Conservation (phyloP, 2,329 filamentous ascomycete genomes). For the Talaromyces sp. region DNA sequence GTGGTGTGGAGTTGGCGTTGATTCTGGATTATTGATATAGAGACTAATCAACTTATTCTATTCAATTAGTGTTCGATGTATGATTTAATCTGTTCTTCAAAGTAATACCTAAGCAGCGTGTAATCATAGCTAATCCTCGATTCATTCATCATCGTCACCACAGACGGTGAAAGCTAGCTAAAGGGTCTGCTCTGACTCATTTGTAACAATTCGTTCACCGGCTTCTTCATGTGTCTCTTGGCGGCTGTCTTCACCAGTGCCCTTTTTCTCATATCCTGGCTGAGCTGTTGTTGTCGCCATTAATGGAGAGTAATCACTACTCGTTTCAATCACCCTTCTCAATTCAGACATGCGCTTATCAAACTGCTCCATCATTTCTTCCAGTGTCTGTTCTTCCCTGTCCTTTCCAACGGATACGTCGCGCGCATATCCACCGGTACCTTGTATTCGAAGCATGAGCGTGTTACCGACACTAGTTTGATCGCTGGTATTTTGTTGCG, state of each 20-base stretch:
- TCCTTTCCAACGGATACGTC: constrained; percentile 19
- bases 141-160: neutral
- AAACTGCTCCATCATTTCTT: constrained; percentile 46
- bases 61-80: neutral
- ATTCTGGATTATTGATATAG: neutral
- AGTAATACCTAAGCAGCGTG: too few species aligned
- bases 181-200: neutral
- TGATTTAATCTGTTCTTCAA: neutral
- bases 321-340: constrained; percentile 38
- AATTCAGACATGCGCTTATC: constrained; percentile 41
- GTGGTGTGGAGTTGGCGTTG: neutral
- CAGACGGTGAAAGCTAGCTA: neutral
- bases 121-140: neutral
- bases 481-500: constrained; percentile 26
- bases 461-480: constrained; percentile 40
- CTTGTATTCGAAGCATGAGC: constrained; percentile 44
- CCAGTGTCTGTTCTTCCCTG: constrained; percentile 31
- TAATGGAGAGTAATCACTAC: constrained; percentile 14
- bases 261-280: neutral
- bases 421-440: constrained; percentile 31
- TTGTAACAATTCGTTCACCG: neutral
- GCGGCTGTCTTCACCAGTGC: neutral
- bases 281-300: constrained; percentile 2
- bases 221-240: neutral
- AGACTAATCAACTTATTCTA: neutral